Conservation (phyloP, 257 asterid species). For the Echites panduratus region DNA sequence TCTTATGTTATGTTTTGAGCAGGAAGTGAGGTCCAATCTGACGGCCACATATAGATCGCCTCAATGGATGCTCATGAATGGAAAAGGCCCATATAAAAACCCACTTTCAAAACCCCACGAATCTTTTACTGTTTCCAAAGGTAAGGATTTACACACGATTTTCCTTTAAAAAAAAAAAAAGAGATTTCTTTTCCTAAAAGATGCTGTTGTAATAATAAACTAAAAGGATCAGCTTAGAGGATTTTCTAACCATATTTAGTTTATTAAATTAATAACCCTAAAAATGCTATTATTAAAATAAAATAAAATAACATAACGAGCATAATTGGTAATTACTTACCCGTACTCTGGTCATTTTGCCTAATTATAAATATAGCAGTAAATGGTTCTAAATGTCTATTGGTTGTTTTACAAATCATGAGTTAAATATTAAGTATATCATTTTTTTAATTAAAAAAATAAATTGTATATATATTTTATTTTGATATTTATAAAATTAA, state of each 20-base stretch:
- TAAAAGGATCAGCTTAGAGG: too few relatives aligned
- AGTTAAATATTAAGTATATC: too few relatives aligned
- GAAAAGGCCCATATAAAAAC: conserved; percentile 46
- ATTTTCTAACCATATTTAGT: too few relatives aligned
- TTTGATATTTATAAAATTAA: too few relatives aligned
- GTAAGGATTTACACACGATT: conserved; percentile 12
- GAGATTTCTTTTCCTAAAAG: background rate
- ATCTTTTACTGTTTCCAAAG: conserved; percentile 42
- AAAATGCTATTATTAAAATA: too few relatives aligned
- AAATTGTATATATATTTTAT: too few relatives aligned
- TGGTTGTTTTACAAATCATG: too few relatives aligned
- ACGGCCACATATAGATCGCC: conserved; percentile 15
- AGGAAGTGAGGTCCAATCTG: conserved; percentile 33
- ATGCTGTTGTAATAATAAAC: too few relatives aligned
- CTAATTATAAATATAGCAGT: background rate
- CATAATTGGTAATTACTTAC: background rate
- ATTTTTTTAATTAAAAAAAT: too few relatives aligned
- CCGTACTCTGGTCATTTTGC: background rate
- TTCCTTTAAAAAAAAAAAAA: too few relatives aligned
- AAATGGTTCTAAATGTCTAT: background rate
- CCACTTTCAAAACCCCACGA: conserved; percentile 30
- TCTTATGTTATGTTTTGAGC: background rate
- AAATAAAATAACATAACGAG: too few relatives aligned
- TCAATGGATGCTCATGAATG: conserved; percentile 54
- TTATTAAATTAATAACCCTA: too few relatives aligned